Percentiles rank a stretch among this genome's conserved stretches.
Conservation (phyloP, 108 stramenopile genomes). For the Fistulifera pelliculosa region DNA sequence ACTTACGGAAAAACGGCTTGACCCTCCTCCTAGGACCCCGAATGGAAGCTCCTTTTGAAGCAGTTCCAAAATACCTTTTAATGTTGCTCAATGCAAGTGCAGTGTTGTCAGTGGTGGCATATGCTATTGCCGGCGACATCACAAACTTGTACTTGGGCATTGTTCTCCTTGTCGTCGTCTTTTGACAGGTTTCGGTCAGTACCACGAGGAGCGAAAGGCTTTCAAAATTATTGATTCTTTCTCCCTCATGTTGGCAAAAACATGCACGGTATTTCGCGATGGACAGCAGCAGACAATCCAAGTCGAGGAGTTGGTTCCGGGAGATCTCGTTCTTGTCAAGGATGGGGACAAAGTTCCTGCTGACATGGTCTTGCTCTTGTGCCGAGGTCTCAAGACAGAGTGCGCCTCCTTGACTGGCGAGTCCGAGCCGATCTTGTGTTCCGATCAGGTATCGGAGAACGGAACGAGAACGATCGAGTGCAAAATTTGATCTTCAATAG, state of each 20-base stretch:
- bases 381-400: slow-evolving; percentile 80
- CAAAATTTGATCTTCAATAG: no score
- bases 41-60: no score
- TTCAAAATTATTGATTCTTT: slow-evolving; percentile 6
- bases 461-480: no score
- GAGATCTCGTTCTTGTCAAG: slow-evolving; percentile 72
- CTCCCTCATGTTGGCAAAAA: slow-evolving; percentile 6
- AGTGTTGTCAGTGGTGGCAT: no score
- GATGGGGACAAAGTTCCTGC: slow-evolving; percentile 91
- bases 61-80: no score
- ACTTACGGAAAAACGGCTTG: no score
- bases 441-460: no score
- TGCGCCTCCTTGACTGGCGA: slow-evolving; percentile 90
- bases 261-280: background rate
- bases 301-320: no score
- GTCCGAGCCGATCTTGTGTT: slow-evolving; percentile 63
- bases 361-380: slow-evolving; percentile 84
- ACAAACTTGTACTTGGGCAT: slow-evolving; percentile 14
- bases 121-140: no score
- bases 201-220: slow-evolving; percentile 8
- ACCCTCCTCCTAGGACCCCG: no score
- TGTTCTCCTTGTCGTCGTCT: slow-evolving; percentile 9
- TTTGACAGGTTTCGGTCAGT: background rate
- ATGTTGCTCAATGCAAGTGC: no score
- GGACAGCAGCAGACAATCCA: background rate